These are phyloP conservation scores for Moricandia moricandioides DNA, from an alignment of 345 rosid genomes.

Conservation along the genomic window DNA sequence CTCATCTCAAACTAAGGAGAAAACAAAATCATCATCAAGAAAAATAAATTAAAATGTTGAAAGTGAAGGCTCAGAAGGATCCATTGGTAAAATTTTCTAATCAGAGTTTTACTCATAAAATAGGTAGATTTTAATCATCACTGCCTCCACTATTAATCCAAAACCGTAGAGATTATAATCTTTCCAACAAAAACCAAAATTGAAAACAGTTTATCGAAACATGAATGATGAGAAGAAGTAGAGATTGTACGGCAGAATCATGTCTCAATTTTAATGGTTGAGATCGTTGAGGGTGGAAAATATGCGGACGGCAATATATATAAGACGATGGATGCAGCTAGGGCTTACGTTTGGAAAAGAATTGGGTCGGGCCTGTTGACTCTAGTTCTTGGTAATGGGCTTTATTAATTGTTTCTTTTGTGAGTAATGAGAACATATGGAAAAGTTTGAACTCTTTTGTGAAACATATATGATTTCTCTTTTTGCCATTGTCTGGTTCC, in stretches of 20 bases:
- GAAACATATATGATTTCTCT: no score
- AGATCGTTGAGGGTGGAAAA: rapidly evolving
- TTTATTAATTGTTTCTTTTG: no score
- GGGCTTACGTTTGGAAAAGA: conserved; percentile 20
- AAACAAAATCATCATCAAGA: background rate
- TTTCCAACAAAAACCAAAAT: background rate
- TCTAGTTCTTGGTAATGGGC: background rate
- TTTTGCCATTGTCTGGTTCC: no score
- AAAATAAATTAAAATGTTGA: background rate
- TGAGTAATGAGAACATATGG: no score
- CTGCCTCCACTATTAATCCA: conserved; percentile 3
- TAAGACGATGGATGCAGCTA: conserved; percentile 13
- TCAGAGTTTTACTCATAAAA: conserved; percentile 27
- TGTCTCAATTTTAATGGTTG: background rate
- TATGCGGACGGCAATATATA: conserved; percentile 7
- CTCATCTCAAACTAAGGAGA: background rate
- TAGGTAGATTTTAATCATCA: conserved; percentile 40
- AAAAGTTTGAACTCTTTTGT: no score
- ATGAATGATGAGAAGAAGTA: background rate
- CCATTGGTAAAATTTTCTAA: conserved; percentile 38
- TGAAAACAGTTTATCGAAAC: background rate
- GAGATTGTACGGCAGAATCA: background rate
- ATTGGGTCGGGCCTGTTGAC: background rate
- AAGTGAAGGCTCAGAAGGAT: conserved; percentile 43
- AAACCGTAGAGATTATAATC: background rate